Conservation (phyloP, 2,329 filamentous ascomycete species). For the Fusarium sterilihyphosum region DNA sequence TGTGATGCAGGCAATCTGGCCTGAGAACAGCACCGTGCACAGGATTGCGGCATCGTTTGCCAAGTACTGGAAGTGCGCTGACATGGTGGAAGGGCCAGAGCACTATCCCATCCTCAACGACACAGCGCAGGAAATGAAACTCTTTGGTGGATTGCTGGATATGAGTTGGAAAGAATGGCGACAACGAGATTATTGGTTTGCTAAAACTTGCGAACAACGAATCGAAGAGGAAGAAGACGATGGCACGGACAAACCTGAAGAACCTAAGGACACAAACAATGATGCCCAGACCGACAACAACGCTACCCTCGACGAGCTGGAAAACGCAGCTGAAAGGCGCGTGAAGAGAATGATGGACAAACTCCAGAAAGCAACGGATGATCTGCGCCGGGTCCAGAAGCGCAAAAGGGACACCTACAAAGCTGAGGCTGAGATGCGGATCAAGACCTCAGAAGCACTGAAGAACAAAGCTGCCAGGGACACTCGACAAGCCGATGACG, state of each 20-base stretch:
- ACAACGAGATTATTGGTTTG: too few species aligned
- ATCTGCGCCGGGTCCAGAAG: background rate
- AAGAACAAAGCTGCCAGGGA: background rate
- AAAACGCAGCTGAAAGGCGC: background rate
- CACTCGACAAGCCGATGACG: background rate
- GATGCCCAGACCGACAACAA: background rate
- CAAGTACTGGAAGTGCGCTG: background rate
- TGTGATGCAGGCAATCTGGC: background rate
- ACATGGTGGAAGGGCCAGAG: background rate
- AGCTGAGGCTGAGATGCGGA: background rate
- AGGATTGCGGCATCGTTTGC: background rate
- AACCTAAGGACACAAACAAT: background rate
- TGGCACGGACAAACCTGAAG: background rate
- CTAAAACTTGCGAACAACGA: background rate
- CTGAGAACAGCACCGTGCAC: too few species aligned
- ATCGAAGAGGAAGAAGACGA: too few species aligned
- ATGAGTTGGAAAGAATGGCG: too few species aligned
- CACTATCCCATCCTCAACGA: background rate
- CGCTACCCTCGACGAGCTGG: background rate
- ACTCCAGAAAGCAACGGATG: background rate
- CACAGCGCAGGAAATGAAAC: background rate
- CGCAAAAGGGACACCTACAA: background rate
- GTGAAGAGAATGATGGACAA: background rate
- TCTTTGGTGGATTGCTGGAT: background rate
- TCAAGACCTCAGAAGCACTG: background rate